Base-by-base conservation (phyloP, 2,329 filamentous ascomycete genomes). In the Paecilomyces fulvus region DNA sequence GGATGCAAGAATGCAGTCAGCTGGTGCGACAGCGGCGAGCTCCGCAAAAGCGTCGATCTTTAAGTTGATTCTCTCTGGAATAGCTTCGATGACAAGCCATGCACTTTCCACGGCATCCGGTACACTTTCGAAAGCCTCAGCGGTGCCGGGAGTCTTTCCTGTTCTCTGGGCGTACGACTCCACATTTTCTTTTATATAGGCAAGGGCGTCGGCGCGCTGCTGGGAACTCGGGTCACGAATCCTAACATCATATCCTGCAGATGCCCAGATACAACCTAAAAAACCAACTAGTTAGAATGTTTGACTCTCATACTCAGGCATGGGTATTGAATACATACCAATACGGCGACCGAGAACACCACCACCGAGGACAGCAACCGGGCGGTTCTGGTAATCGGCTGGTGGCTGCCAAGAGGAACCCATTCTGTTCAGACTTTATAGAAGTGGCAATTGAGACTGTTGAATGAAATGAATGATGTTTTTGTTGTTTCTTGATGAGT, bases 1-100 rank as follows among this genome's bases (percentile, higher is more conserved):
- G 12, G 73, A 77, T 0, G 73, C 75, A 0, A 83, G 63, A 17
- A 83, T 77, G 49, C 75, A 75, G 54, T 83, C 80, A 0, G 57
- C 23, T 0, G 75, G 73, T 0, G 77, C 71, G 7, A 70, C 43
- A 6, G 60, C n/a, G 20, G 37, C 37, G n/a, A 43, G 37, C n/a
- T 43, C 37, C 17, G 14, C 37, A 43, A 43, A 43, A 9, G 37
- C 20, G 37, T 43, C 37, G 6, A 43, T 43, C 37, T 43, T 43
- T 4, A 43, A 20, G 37, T 43, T 17, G 37, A 43, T 43, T n/a
- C 17, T 43, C 5, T 43, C 37, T 2, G 37, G 37, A 17, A 43
- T 43, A 17, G 37, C 37, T 20, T 43, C 37, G 37, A 43, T 43
- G 9, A 43, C 37, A 1, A 43, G 37, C 37, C 37, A 43, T n/a